Conservation (phyloP, 805 yeast genomes). For the Metschnikowia hibisci region DNA sequence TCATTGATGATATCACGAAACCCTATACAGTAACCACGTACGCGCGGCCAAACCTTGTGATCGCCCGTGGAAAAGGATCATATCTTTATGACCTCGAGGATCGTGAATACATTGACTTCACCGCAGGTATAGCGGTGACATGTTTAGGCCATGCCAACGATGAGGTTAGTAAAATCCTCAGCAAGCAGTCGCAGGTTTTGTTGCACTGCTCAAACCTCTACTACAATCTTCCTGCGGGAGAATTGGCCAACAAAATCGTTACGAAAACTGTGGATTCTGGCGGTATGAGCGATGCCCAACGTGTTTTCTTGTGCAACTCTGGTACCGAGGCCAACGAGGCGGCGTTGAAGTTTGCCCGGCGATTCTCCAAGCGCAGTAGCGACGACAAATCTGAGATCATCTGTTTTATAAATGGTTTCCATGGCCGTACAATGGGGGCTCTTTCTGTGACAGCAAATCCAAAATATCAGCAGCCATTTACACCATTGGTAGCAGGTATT, state of each 20-base stretch:
- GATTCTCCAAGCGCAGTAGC: conserved; percentile 59
- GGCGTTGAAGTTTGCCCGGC: conserved; percentile 66
- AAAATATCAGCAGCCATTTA: conserved; percentile 88
- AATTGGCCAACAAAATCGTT: conserved; percentile 67
- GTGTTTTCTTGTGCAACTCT: conserved; percentile 62
- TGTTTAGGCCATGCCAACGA: conserved; percentile 84
- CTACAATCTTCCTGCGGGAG: conserved; percentile 81
- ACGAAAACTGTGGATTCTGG: conserved; percentile 64
- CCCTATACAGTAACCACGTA: conserved; percentile 73
- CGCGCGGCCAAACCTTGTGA: conserved; percentile 70
- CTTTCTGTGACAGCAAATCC: conserved; percentile 88
- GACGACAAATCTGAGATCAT: conserved; percentile 69
- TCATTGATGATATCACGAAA: conserved; percentile 42
- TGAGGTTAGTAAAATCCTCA: conserved; percentile 64
- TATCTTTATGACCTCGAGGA: conserved; percentile 76
- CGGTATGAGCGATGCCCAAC: conserved; percentile 76
- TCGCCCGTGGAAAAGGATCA: conserved; percentile 81
- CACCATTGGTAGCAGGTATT: conserved; percentile 90
- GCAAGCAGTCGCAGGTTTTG: conserved; percentile 67
- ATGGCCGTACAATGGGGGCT: conserved; percentile 94
- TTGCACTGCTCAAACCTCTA: conserved; percentile 84
- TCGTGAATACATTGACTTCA: conserved; percentile 78
- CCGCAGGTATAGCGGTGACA: conserved; percentile 98
- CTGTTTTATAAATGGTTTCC: conserved; percentile 87
- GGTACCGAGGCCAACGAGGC: conserved; percentile 61